Percentiles rank a stretch among this genome's conserved stretches.
Evolutionary conservation across 83 land plant species (phyloP).

Genomic region (Picea engelmannii): DNA sequence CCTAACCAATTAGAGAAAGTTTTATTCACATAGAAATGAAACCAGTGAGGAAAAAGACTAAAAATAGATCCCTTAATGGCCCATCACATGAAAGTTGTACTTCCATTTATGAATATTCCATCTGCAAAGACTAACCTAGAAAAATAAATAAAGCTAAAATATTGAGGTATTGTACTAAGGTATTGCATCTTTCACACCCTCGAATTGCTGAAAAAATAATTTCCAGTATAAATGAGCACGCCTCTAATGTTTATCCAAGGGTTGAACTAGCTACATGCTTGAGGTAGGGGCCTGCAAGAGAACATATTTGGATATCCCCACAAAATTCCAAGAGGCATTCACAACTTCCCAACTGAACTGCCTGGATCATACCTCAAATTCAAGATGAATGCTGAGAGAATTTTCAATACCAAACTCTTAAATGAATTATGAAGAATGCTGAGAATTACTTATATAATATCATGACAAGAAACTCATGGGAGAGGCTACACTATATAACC

Average conservation of each 20-base stretch:
- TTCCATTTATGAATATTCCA: too few species aligned
- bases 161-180: too few species aligned
- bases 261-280: constrained; percentile 83
- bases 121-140: too few species aligned
- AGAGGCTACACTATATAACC: constrained; percentile 81
- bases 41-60: too few species aligned
- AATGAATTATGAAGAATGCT: not conserved
- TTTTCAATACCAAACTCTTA: not conserved
- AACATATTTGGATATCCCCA: constrained; percentile 81
- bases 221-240: not conserved
- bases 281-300: constrained; percentile 84
- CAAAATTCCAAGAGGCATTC: constrained; percentile 83
- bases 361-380: constrained; percentile 40
- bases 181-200: too few species aligned
- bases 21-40: too few species aligned
- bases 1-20: too few species aligned
- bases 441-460: constrained; percentile 75
- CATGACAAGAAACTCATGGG: constrained; percentile 68
- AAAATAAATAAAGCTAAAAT: too few species aligned
- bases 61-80: too few species aligned
- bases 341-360: constrained; percentile 81
- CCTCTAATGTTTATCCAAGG: constrained; percentile 93
- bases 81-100: too few species aligned
- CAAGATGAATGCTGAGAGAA: not conserved
- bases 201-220: not conserved